phyloP scores from a whole-genome alignment of 768 basidiomycete genomes.

The Hortiboletus campestris region DNA sequence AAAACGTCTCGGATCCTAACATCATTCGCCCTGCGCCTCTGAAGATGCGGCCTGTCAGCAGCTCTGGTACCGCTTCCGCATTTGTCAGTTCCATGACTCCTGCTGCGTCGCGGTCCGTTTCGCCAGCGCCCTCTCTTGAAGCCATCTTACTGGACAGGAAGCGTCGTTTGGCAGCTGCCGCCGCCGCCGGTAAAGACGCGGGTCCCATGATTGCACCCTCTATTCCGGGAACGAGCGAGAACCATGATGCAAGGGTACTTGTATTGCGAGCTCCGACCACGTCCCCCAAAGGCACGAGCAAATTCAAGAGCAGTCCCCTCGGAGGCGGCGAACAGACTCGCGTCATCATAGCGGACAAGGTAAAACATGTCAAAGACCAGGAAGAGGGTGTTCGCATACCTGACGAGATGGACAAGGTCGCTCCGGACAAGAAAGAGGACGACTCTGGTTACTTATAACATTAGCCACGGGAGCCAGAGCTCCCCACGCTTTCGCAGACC shows the following conservation, averaged over 20 bases:
- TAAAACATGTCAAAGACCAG: slow-evolving; percentile 33
- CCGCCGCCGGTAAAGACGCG: slow-evolving; percentile 17
- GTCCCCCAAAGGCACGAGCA: slow-evolving; percentile 44
- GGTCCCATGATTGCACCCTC: slow-evolving; percentile 2
- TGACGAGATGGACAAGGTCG: slow-evolving; percentile 34
- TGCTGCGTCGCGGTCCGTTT: slow-evolving; percentile 34
- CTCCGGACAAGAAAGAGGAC: slow-evolving; percentile 35
- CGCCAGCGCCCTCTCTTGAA: slow-evolving; percentile 61
- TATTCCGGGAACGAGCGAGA: slow-evolving; percentile 7
- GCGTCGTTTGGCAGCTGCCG: slow-evolving; percentile 42
- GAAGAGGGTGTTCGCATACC: slow-evolving; percentile 34
- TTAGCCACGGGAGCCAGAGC: background rate
- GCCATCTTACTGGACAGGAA: slow-evolving; percentile 67
- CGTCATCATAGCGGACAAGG: slow-evolving; percentile 49
- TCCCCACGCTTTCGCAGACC: background rate
- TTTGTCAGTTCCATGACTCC: slow-evolving; percentile 13
- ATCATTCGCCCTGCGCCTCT: background rate
- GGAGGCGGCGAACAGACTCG: slow-evolving; percentile 43
- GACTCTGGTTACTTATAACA: slow-evolving; percentile 29
- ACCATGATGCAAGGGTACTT: slow-evolving; percentile 16
- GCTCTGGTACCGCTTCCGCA: slow-evolving; percentile 9
- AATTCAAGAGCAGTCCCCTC: slow-evolving; percentile 77
- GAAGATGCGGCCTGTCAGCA: slow-evolving; percentile 19
- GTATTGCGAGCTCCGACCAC: slow-evolving; percentile 12
- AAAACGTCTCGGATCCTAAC: background rate